These are phyloP conservation scores for Auricularia sp. DNA, from an alignment of 768 basidiomycete genomes.

Conservation along the genomic window DNA sequence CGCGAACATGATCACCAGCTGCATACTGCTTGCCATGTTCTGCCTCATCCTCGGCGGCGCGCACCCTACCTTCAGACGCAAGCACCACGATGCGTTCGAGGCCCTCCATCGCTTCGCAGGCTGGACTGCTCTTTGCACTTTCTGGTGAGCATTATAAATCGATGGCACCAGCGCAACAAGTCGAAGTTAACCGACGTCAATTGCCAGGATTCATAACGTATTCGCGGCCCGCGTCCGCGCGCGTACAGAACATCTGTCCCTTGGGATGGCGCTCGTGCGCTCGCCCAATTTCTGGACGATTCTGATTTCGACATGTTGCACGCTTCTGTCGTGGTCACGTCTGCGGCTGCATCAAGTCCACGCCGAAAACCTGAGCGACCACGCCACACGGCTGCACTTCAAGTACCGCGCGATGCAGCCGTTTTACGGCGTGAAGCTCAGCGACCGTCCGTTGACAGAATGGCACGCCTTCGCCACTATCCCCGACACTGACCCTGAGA, in stretches of 20 bases:
- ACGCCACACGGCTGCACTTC: conserved; percentile 9
- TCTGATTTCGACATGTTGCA: neutral
- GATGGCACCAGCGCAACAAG: too few relatives aligned
- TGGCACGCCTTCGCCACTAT: neutral
- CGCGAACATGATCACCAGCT: neutral
- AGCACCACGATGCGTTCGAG: neutral
- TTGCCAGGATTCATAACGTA: neutral
- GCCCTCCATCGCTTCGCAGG: neutral
- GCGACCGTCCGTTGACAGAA: neutral
- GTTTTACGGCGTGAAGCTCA: neutral
- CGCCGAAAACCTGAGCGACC: conserved; percentile 5
- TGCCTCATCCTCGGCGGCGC: neutral
- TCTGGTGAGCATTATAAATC: neutral
- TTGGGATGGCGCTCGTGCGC: neutral
- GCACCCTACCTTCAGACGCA: neutral
- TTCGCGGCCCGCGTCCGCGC: neutral
- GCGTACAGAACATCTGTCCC: neutral
- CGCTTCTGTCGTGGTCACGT: neutral
- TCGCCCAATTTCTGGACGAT: neutral
- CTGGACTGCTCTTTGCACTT: neutral
- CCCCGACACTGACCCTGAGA: neutral
- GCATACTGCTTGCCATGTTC: neutral
- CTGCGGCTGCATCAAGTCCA: neutral
- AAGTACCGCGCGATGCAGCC: neutral
- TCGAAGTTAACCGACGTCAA: too few relatives aligned